Percentiles rank a stretch among this genome's conserved stretches.
phyloP scores from a whole-genome alignment of 2,329 filamentous ascomycete genomes.

The Pezicula neosporulosa region DNA sequence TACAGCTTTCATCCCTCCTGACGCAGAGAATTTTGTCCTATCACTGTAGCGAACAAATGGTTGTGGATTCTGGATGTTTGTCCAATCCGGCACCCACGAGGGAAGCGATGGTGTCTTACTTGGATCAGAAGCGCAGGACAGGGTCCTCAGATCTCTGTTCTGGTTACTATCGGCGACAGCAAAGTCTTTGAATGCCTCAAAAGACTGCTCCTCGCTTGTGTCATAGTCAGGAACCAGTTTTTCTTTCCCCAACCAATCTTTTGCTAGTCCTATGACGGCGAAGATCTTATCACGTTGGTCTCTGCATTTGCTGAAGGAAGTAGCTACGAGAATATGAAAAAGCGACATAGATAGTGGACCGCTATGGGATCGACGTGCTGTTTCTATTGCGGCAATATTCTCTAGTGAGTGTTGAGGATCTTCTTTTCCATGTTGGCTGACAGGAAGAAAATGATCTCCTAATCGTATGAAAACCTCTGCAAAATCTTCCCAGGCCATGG shows the following conservation, averaged over 20 bases:
- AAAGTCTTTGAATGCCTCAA: too few species aligned
- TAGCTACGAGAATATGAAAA: slow-evolving; percentile 6
- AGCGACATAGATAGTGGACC: slow-evolving; percentile 4
- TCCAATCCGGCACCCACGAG: slow-evolving; percentile 7
- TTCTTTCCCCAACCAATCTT: slow-evolving; percentile 1
- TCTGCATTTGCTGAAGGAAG: slow-evolving; percentile 1
- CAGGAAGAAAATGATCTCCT: neutral
- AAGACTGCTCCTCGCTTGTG: too few species aligned
- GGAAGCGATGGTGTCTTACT: neutral
- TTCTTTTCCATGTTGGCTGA: neutral
- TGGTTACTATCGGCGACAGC: too few species aligned
- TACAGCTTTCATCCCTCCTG: slow-evolving; percentile 1
- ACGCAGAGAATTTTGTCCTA: slow-evolving; percentile 4
- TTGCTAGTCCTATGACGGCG: slow-evolving; percentile 6
- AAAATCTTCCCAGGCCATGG: too few species aligned
- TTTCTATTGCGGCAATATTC: slow-evolving; percentile 5
- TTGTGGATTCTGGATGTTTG: slow-evolving; percentile 1
- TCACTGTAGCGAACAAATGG: slow-evolving; percentile 6
- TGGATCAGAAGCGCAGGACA: too few species aligned
- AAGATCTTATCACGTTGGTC: slow-evolving; percentile 7
- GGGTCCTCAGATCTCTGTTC: too few species aligned
- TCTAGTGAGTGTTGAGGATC: neutral
- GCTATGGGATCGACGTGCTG: neutral
- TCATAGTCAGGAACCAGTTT: neutral
- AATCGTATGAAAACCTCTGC: too few species aligned